Evolutionary conservation across 805 yeast species (phyloP).

Genomic region (Candida fluviatilis): DNA sequence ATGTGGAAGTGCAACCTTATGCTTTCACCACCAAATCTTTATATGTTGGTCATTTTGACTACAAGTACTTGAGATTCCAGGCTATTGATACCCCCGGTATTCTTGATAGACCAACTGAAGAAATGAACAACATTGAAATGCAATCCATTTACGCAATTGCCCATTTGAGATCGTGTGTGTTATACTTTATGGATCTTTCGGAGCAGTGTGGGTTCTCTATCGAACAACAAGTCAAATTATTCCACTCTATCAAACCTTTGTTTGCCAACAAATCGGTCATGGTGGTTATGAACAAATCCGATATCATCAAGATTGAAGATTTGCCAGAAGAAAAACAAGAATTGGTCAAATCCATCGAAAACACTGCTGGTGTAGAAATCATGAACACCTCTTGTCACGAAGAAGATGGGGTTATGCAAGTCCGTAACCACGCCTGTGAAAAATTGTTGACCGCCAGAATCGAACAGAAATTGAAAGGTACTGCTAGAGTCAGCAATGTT

Average conservation of each 20-base stretch:
- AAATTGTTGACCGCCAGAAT: slow-evolving; percentile 91
- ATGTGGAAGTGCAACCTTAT: slow-evolving; percentile 98
- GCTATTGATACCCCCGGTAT: slow-evolving; percentile 99
- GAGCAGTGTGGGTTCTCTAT: slow-evolving; percentile 99
- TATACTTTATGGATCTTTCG: slow-evolving; percentile 96
- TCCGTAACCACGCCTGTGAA: slow-evolving; percentile 96
- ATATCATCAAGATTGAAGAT: slow-evolving; percentile 82
- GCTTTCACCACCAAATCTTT: slow-evolving; percentile 98
- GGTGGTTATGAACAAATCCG: slow-evolving; percentile 94
- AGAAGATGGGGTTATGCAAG: slow-evolving; percentile 93
- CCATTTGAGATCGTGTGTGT: slow-evolving; percentile 91
- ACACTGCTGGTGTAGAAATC: slow-evolving; percentile 80
- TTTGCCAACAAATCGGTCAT: slow-evolving; percentile 95
- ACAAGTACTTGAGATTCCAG: slow-evolving; percentile 95
- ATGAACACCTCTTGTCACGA: slow-evolving; percentile 91
- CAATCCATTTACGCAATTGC: slow-evolving; percentile 99
- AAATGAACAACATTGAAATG: slow-evolving; percentile 99
- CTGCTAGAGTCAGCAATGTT: slow-evolving; percentile 82
- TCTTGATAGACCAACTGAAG: slow-evolving; percentile 97
- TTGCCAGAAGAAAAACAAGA: slow-evolving; percentile 71
- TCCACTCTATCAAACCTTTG: slow-evolving; percentile 94
- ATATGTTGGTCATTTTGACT: slow-evolving; percentile 98
- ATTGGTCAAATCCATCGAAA: slow-evolving; percentile 59
- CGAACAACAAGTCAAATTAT: slow-evolving; percentile 95
- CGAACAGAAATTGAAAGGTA: slow-evolving; percentile 92